These are phyloP conservation scores for Tetragonia tetragonoides DNA, from an alignment of 148 eudicot genomes.

Conservation along the genomic window DNA sequence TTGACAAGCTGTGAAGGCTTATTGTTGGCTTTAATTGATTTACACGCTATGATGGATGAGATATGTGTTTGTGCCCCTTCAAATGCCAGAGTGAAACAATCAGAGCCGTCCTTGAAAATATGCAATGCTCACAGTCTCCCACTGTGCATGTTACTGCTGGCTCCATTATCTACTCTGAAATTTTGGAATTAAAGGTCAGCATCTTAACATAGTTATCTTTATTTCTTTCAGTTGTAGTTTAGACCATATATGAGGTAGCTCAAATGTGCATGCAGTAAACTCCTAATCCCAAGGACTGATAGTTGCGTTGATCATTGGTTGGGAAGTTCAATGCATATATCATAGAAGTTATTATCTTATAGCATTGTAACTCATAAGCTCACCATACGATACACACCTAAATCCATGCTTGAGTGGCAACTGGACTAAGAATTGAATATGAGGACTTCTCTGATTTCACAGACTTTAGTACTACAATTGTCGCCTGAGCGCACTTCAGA, in stretches of 20 bases:
- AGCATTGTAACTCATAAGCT: not conserved
- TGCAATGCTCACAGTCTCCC: not conserved
- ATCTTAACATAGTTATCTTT: not conserved
- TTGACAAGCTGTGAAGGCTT: not conserved
- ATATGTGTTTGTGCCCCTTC: not conserved
- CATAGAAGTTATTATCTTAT: not conserved
- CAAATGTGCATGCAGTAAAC: not conserved
- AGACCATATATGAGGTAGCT: not conserved
- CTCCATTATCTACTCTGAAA: not conserved
- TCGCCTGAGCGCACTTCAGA: not conserved
- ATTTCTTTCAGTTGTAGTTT: not conserved
- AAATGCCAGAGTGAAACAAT: conserved; percentile 12
- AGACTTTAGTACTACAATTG: not conserved
- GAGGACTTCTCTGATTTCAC: not conserved
- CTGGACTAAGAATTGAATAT: not conserved
- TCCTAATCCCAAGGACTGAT: not conserved
- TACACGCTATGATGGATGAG: conserved; percentile 6
- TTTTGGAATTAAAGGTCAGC: conserved; percentile 17
- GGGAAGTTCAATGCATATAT: not conserved
- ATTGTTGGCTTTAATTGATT: conserved; percentile 6
- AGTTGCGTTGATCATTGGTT: not conserved
- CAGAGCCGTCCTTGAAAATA: conserved; percentile 4
- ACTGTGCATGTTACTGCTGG: not conserved
- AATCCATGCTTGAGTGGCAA: not conserved
- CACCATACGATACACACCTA: not conserved